Evolutionary conservation across 2,329 filamentous ascomycete genomes (phyloP).

Genomic region (Monosporascus sp.): DNA sequence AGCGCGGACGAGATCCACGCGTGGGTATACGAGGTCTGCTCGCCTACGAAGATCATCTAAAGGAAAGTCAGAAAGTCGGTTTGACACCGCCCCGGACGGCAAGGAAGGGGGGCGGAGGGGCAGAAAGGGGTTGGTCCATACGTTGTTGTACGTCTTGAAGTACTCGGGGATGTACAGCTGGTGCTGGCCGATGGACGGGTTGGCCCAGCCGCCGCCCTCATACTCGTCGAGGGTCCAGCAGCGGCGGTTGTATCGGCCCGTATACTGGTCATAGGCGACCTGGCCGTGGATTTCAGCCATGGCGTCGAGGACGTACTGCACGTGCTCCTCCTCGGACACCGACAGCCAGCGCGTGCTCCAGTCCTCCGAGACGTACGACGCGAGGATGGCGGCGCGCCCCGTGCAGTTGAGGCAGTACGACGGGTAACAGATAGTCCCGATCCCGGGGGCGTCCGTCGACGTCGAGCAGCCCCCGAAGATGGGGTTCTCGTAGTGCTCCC

Average conservation of each 20-base stretch:
- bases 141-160: constrained; percentile 61
- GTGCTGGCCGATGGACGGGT: constrained; percentile 58
- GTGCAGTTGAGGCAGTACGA: constrained; percentile 60
- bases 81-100: no score
- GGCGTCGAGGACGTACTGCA: constrained; percentile 56
- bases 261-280: constrained; percentile 55
- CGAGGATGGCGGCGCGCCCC: constrained; percentile 57
- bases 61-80: background rate
- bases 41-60: constrained; percentile 60
- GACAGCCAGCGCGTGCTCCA: constrained; percentile 36
- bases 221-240: constrained; percentile 62
- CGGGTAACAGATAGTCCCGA: constrained; percentile 61
- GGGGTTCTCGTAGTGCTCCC: constrained; percentile 43
- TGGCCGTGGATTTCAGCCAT: constrained; percentile 63
- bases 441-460: constrained; percentile 51
- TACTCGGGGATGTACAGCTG: constrained; percentile 67
- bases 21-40: constrained; percentile 67
- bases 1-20: constrained; percentile 65
- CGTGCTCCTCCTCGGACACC: constrained; percentile 53
- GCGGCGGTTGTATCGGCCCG: constrained; percentile 57
- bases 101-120: no score
- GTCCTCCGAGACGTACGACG: constrained; percentile 47
- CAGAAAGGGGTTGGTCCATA: constrained; percentile 15
- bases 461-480: constrained; percentile 61
- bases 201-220: constrained; percentile 57